Conservation (phyloP, 2,329 filamentous ascomycete genomes). For the Didymosphaeria variabile region DNA sequence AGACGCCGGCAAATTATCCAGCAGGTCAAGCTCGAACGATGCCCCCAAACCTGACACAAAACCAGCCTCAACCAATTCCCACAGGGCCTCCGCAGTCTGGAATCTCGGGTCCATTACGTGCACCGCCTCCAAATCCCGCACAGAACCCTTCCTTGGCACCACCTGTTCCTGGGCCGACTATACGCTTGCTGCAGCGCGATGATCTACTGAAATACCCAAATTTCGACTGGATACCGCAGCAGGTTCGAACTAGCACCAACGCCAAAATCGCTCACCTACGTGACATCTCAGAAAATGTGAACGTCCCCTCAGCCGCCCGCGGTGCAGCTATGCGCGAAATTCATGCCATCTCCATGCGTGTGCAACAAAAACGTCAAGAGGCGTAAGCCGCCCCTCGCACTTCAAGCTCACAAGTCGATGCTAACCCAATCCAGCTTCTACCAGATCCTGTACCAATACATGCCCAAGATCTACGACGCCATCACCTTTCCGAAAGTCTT, state of each 20-base stretch:
- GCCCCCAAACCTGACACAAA: background rate
- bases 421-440: background rate
- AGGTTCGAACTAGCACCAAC: background rate
- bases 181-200: background rate
- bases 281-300: background rate
- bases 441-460: background rate
- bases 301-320: background rate
- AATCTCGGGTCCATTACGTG: background rate
- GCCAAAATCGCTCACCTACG: background rate
- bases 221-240: constrained; percentile 2
- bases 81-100: background rate
- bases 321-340: background rate
- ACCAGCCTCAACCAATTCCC: background rate
- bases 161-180: background rate
- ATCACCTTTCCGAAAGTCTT: background rate
- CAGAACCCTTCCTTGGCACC: background rate
- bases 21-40: background rate
- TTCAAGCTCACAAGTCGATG: too few relatives aligned
- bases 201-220: constrained; percentile 4
- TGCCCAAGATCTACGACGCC: background rate
- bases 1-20: background rate
- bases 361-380: background rate
- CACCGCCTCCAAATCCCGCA: background rate
- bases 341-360: background rate
- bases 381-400: background rate